These are phyloP conservation scores for Fagus crenata DNA, from an alignment of 306 rosid genomes.

Conservation along the genomic window DNA sequence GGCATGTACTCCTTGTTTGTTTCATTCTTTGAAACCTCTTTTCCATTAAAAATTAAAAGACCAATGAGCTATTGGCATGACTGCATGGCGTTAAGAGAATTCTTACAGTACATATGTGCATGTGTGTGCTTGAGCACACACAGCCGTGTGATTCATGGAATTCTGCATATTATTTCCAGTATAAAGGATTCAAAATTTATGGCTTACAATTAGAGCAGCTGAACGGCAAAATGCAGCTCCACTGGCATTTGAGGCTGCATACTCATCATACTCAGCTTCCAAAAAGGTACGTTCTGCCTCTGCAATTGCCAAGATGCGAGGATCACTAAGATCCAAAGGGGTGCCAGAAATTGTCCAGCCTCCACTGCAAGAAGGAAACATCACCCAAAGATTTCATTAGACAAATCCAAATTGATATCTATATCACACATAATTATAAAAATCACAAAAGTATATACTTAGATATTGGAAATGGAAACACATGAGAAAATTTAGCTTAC, in stretches of 20 bases:
- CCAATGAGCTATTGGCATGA: neutral
- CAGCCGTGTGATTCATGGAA: neutral
- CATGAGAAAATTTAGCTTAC: conserved; percentile 40
- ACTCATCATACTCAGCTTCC: conserved; percentile 94
- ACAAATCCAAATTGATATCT: conserved; percentile 15
- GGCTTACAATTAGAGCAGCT: conserved; percentile 87
- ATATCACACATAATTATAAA: neutral
- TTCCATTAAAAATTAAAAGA: neutral
- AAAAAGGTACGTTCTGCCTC: conserved; percentile 89
- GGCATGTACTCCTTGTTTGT: too few species aligned
- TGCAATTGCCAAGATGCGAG: conserved; percentile 92
- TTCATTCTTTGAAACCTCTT: neutral
- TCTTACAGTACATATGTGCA: neutral
- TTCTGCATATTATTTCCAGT: neutral
- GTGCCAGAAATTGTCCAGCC: conserved; percentile 98
- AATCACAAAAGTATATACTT: conserved; percentile 8
- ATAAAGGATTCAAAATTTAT: neutral
- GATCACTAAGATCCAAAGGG: conserved; percentile 93
- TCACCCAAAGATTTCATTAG: conserved; percentile 18
- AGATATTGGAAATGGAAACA: neutral
- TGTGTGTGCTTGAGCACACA: neutral
- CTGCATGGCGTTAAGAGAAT: neutral
- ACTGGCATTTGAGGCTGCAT: conserved; percentile 77
- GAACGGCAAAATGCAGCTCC: conserved; percentile 98
- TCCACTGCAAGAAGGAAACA: conserved; percentile 52